A percentile compares a stretch with the other conserved stretches of the same genome.
Evolutionary conservation across 139 green algal genomes (phyloP).

Genomic region (Chlorella sp.): DNA sequence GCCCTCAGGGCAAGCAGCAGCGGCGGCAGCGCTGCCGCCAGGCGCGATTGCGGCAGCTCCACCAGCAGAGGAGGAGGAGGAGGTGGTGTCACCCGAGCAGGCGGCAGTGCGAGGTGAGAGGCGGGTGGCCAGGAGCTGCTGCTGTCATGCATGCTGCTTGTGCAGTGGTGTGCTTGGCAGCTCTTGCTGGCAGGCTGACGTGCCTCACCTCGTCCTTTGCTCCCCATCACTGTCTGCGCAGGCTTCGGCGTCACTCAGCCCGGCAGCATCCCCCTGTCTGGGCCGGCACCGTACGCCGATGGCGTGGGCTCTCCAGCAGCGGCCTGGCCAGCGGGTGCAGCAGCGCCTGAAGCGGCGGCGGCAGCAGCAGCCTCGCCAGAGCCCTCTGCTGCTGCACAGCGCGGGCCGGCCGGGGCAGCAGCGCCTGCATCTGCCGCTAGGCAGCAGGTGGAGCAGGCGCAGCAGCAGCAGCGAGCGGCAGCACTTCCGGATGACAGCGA

Average conservation of each 20-base stretch:
- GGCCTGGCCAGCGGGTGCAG: too few relatives aligned
- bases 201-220: too few relatives aligned
- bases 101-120: not conserved
- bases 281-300: not conserved
- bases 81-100: not conserved
- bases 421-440: too few relatives aligned
- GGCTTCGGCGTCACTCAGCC: not conserved
- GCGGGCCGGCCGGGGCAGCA: too few relatives aligned
- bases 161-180: too few relatives aligned
- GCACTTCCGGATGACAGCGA: not conserved
- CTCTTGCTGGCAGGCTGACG: too few relatives aligned
- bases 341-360: not conserved
- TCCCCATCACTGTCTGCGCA: too few relatives aligned
- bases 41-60: not conserved
- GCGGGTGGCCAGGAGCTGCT: too few relatives aligned
- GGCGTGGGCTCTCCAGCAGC: not conserved
- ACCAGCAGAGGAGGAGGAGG: not conserved
- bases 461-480: not conserved
- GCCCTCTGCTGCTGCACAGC: too few relatives aligned
- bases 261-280: not conserved
- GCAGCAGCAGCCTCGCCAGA: not conserved
- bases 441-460: not conserved
- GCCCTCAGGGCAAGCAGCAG: not conserved
- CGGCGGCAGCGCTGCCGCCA: not conserved
- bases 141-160: too few relatives aligned